Conservation (phyloP, 257 asterid genomes). For the Primulina huaijiensis region DNA sequence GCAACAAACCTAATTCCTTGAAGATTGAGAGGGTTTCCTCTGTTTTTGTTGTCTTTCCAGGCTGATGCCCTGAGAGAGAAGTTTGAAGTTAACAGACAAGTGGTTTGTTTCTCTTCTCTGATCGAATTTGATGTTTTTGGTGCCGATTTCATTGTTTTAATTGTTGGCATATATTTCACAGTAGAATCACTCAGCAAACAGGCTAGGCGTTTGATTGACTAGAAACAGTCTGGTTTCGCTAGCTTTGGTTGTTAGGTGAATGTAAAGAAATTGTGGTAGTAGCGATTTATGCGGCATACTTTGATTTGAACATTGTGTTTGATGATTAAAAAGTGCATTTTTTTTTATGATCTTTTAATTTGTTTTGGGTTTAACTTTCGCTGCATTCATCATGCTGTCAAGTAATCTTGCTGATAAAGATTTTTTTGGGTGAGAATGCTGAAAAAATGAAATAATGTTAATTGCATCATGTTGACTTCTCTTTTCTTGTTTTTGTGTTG, state of each 20-base stretch:
- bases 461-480: neutral
- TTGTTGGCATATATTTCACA: neutral
- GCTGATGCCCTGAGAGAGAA: slow-evolving; percentile 82
- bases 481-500: slow-evolving; percentile 8
- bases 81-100: slow-evolving; percentile 70
- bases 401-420: neutral
- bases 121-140: neutral
- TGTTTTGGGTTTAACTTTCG: neutral
- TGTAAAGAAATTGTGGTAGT: neutral
- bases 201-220: neutral
- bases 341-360: too few relatives aligned
- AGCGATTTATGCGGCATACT: neutral
- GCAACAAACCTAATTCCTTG: neutral
- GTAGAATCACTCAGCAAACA: neutral
- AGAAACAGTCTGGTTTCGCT: neutral
- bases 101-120: slow-evolving; percentile 46
- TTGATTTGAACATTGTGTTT: neutral
- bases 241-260: neutral
- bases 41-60: slow-evolving; percentile 30
- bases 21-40: neutral
- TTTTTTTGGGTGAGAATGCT: neutral
- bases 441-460: neutral
- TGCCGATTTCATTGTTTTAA: slow-evolving; percentile 9
- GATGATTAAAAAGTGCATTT: too few relatives aligned
- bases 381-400: neutral